Conservation (phyloP, 2,329 filamentous ascomycete genomes). For the Pseudocercospora musae region DNA sequence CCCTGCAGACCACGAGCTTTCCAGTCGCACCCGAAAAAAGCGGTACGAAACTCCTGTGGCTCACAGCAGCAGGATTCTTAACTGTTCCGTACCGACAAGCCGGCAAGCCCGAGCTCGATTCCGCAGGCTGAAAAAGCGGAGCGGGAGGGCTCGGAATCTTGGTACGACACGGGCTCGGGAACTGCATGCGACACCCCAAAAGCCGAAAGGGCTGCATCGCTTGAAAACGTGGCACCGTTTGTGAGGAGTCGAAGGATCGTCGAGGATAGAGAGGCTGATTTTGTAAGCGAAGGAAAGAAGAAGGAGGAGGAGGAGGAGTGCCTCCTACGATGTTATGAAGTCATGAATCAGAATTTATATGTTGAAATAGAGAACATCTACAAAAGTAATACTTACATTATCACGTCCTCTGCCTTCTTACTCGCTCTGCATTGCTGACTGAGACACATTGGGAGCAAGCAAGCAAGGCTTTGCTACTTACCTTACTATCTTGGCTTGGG, state of each 20-base stretch:
- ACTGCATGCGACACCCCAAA: neutral
- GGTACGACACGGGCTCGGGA: neutral
- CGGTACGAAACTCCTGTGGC: neutral
- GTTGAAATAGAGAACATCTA: too few relatives aligned
- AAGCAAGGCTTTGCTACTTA: too few relatives aligned
- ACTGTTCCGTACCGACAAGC: neutral
- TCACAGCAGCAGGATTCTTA: neutral
- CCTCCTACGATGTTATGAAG: neutral
- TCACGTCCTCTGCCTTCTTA: too few relatives aligned
- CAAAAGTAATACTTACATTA: too few relatives aligned
- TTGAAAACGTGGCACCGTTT: neutral
- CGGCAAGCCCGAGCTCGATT: neutral
- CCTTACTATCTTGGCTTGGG: too few relatives aligned
- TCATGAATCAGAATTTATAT: too few relatives aligned
- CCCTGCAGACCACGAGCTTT: neutral
- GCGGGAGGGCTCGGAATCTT: neutral
- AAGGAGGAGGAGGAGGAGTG: neutral
- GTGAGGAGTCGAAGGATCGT: neutral
- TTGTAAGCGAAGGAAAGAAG: too few relatives aligned
- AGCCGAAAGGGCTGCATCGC: conserved; percentile 1
- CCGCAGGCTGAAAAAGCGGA: neutral
- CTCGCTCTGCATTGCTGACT: too few relatives aligned
- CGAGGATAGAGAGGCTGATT: too few relatives aligned
- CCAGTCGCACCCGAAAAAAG: neutral
- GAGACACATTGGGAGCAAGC: too few relatives aligned